A percentile compares a stretch with the other conserved stretches of the same genome.
These are phyloP conservation scores for Aspergillus viridinutans DNA, from an alignment of 2,329 filamentous ascomycete species.

Conservation along the genomic window DNA sequence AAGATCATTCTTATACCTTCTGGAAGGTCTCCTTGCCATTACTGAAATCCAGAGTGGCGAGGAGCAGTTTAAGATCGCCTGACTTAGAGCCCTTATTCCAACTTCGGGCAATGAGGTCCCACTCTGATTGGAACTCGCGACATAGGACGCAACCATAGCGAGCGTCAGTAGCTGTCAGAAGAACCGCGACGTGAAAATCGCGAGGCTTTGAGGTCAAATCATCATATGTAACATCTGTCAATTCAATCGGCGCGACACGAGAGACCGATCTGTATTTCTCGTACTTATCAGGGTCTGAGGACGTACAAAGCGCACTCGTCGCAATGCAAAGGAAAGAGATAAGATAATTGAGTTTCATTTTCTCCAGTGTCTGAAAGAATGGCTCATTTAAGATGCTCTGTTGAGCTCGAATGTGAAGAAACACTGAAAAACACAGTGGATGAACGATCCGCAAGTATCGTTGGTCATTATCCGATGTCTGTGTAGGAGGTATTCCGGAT, in stretches of 20 bases:
- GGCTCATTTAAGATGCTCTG: constrained; percentile 6
- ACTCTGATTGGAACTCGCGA: constrained; percentile 88
- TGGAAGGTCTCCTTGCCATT: constrained; percentile 83
- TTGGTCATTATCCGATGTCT: not conserved
- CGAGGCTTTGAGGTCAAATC: constrained; percentile 71
- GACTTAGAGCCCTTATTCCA: constrained; percentile 80
- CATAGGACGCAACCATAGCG: constrained; percentile 84
- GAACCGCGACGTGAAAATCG: constrained; percentile 76
- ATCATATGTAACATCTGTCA: constrained; percentile 71
- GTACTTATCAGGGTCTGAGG: constrained; percentile 66
- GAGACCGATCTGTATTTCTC: constrained; percentile 65
- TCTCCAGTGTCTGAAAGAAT: constrained; percentile 12
- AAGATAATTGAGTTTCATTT: constrained; percentile 31
- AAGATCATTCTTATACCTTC: constrained; percentile 56
- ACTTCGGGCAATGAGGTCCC: constrained; percentile 78
- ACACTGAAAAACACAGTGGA: not conserved
- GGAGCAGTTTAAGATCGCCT: constrained; percentile 56
- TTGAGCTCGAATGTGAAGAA: not conserved
- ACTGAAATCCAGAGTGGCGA: constrained; percentile 80
- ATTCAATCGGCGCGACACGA: constrained; percentile 65
- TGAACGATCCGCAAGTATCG: not conserved
- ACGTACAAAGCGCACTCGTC: constrained; percentile 35
- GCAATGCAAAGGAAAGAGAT: constrained; percentile 39
- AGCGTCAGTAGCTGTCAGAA: constrained; percentile 80
- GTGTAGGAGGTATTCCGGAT: not conserved